Evolutionary conservation across 179 eudicot genomes (phyloP), one percentile per base, ranked within the genome.

Genomic region (Carnegiea gigantea): DNA sequence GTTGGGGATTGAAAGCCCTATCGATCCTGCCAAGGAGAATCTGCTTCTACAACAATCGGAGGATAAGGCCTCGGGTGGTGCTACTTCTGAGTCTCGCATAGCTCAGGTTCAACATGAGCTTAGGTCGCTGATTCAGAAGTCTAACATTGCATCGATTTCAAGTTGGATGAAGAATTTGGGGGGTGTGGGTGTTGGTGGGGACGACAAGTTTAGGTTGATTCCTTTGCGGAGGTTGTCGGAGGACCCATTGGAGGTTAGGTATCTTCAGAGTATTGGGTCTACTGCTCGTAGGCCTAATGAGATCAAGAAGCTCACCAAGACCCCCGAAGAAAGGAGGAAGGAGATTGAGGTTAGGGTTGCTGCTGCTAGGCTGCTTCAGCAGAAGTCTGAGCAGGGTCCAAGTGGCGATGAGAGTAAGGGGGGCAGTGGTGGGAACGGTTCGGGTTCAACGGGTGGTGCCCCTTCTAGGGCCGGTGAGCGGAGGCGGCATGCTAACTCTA

Each of bases 331-430:
- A 82, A 83, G 93, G 83, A 88, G 98, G 87, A 92, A 92, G 75
- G 99, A 97, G 89, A 93, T 97, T 84, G 98, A 95, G 85, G 98
- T 95, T 75, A 83, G 95, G 82, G 99, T 97, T 84, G 94, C 98
- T 78, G 99, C 99, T 77, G 98, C 98, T 6, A 92, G 98, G 90
- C 82, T 97, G 86, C 68, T 97, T 86, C 98, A 95, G 88, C 94
- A 97, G 89, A 93, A 93, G 82, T 80, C 87, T 4, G 98, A 89
- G 73, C 77, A 43, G 14, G 80, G 51, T 33, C 21, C 23, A 24
- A 44, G 13, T 44, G 81, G 36, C 9, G 87, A 77, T 40, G 85
- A 82, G 64, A 15, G 78, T 9, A 81, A 65, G 24, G 46, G 11
- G 11, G 38, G 36, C 9, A 70, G 46, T 70, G 73, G 40, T 9